Percentiles rank a stretch among this genome's conserved stretches.
These are phyloP conservation scores for Arabidopsis suecica DNA, from an alignment of 345 rosid genomes.

Conservation along the genomic window DNA sequence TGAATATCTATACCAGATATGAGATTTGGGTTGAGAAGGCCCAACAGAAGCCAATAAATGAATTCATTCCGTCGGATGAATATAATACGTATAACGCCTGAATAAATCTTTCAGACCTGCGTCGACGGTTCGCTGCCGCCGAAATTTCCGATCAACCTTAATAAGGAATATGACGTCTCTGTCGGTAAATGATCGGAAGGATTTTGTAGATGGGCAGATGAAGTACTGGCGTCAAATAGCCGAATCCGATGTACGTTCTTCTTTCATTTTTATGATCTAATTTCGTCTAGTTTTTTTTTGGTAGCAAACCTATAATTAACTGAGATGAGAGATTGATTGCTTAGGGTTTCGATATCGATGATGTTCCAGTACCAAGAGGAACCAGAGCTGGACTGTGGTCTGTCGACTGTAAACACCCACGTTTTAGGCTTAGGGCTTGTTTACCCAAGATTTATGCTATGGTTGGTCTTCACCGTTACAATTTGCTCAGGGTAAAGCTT, in stretches of 20 bases:
- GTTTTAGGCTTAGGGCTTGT: neutral
- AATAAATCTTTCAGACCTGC: no score
- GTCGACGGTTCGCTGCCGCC: no score
- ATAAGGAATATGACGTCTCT: no score
- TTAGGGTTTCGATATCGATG: slow-evolving; percentile 4
- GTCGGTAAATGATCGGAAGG: neutral
- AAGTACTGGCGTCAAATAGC: neutral
- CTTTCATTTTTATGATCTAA: neutral
- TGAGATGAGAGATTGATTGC: neutral
- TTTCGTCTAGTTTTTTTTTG: neutral
- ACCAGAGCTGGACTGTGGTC: neutral
- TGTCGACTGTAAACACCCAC: neutral
- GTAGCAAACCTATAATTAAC: neutral
- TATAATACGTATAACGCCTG: no score
- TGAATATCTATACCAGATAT: no score
- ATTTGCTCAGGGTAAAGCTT: neutral
- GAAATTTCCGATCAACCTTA: no score
- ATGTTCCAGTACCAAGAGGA: neutral
- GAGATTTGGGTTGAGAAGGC: no score
- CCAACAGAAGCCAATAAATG: no score
- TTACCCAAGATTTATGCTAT: neutral
- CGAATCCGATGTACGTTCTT: neutral
- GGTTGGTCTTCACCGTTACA: slow-evolving; percentile 4
- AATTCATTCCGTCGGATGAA: no score
- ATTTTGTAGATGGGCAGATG: neutral